Conservation (phyloP, 1,284 basidiomycete genomes). For the Macrocystidia cucumis region DNA sequence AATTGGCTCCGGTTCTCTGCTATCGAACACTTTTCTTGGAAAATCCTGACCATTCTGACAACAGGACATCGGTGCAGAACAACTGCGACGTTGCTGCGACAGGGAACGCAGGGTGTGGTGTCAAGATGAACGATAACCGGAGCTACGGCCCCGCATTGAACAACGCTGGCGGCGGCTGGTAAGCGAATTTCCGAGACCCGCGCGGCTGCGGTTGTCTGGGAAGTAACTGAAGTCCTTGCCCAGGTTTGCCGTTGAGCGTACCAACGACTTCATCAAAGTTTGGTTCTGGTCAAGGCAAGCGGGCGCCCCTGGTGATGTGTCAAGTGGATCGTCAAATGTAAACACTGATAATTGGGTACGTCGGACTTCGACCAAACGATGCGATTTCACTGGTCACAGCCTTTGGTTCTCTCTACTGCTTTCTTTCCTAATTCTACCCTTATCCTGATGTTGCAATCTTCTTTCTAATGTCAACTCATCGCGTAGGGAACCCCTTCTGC, state of each 20-base stretch:
- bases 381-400: too few species aligned
- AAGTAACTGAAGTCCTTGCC: neutral
- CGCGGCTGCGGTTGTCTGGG: too few species aligned
- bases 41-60: too few species aligned
- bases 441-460: too few species aligned
- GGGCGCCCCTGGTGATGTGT: slow-evolving; percentile 38
- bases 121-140: slow-evolving; percentile 30
- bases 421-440: too few species aligned
- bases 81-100: slow-evolving; percentile 52
- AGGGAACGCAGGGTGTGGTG: slow-evolving; percentile 62
- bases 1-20: too few species aligned
- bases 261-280: slow-evolving; percentile 37
- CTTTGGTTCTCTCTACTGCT: too few species aligned
- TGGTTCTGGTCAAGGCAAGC: slow-evolving; percentile 52
- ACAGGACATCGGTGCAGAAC: slow-evolving; percentile 24
- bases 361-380: neutral
- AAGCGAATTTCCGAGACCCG: slow-evolving; percentile 7
- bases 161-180: slow-evolving; percentile 54
- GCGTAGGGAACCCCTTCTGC: slow-evolving; percentile 47
- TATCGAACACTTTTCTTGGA: too few species aligned
- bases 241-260: slow-evolving; percentile 49
- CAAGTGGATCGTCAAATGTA: slow-evolving; percentile 27
- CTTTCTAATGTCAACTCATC: too few species aligned
- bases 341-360: slow-evolving; percentile 42
- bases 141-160: slow-evolving; percentile 62